A percentile compares a stretch with the other conserved stretches of the same genome.
Conservation (phyloP, 148 eudicot genomes). For the Chenopodium quinoa region DNA sequence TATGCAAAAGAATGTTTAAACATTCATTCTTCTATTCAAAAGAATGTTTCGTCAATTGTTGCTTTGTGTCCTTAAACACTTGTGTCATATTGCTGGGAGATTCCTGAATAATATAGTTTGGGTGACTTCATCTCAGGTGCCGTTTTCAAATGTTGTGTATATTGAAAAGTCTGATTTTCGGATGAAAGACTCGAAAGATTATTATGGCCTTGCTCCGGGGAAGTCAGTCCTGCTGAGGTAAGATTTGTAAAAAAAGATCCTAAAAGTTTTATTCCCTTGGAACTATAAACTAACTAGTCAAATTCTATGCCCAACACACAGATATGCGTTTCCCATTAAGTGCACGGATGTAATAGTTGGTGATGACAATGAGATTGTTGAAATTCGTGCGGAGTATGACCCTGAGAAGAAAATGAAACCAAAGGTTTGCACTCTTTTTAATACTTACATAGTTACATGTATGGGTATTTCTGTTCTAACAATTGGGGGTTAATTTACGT, state of each 20-base stretch:
- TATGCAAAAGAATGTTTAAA: background rate
- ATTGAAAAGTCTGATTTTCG: slow-evolving; percentile 93
- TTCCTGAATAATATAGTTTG: slow-evolving; percentile 1
- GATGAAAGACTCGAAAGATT: slow-evolving; percentile 92
- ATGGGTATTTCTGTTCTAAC: background rate
- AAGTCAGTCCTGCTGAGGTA: slow-evolving; percentile 86
- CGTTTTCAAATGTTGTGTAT: slow-evolving; percentile 80
- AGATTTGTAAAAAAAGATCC: background rate
- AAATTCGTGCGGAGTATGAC: slow-evolving; percentile 90
- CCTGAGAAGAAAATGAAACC: slow-evolving; percentile 82
- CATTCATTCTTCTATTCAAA: too few species aligned
- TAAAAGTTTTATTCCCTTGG: background rate
- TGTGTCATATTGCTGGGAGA: background rate
- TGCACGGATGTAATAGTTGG: slow-evolving; percentile 86
- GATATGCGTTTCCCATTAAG: slow-evolving; percentile 84
- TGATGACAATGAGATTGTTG: slow-evolving; percentile 85
- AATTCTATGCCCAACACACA: slow-evolving; percentile 26
- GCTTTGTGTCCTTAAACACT: background rate
- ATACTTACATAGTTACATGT: background rate
- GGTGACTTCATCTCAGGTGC: slow-evolving; percentile 47
- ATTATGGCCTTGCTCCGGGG: slow-evolving; percentile 95
- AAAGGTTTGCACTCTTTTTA: slow-evolving; percentile 45
- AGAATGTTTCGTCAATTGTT: background rate
- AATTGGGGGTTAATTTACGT: background rate
- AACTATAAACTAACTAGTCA: background rate